Percentiles rank a stretch among this genome's conserved stretches.
Evolutionary conservation across 1,139 yeast genomes (phyloP).

Genomic region (Protomyces macrosporus): DNA sequence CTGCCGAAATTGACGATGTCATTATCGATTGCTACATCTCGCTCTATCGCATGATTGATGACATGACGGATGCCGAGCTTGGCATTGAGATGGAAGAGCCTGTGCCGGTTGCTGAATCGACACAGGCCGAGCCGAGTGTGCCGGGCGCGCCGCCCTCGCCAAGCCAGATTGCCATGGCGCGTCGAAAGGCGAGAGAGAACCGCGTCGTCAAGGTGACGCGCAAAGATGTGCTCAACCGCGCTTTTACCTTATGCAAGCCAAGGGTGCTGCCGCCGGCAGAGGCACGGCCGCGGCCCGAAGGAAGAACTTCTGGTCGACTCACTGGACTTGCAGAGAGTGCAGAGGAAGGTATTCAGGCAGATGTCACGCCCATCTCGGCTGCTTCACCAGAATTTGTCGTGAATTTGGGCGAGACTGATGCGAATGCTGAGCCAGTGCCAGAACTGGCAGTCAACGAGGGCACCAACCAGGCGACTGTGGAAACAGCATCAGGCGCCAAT

Average conservation of each 20-base stretch:
- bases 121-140: background rate
- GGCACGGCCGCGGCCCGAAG: background rate
- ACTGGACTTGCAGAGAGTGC: background rate
- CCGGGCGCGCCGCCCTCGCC: background rate
- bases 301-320: background rate
- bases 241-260: conserved; percentile 14
- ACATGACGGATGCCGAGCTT: conserved; percentile 1
- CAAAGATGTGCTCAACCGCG: conserved; percentile 8
- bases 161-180: background rate
- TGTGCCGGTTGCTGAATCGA: background rate
- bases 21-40: conserved; percentile 24
- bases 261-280: background rate
- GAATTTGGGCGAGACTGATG: no score
- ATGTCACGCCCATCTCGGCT: background rate
- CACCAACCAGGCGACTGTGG: no score
- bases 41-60: conserved; percentile 1
- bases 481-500: no score
- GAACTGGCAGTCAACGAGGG: no score
- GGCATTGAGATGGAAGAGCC: background rate
- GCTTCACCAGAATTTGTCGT: no score
- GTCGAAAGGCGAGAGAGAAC: conserved; percentile 2
- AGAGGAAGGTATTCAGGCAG: background rate
- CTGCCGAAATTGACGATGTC: conserved; percentile 25
- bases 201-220: background rate
- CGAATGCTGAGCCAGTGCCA: no score